A percentile compares a stretch with the other conserved stretches of the same genome.
Conservation (phyloP, 2,329 filamentous ascomycete genomes). For the Thielaviopsis ethacetica region DNA sequence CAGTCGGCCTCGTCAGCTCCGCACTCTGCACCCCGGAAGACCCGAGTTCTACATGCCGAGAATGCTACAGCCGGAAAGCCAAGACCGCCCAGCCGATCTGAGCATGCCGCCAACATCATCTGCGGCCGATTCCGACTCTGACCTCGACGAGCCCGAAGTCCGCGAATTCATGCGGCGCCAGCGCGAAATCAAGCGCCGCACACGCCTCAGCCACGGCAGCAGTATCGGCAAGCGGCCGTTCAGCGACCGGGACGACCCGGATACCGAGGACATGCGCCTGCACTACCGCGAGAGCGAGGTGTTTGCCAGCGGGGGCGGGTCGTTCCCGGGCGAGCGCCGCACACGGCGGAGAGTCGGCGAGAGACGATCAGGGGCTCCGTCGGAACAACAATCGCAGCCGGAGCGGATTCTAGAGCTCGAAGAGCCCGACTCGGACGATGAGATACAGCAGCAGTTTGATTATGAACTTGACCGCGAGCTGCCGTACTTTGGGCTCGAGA, state of each 20-base stretch:
- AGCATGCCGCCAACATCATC: slow-evolving; percentile 16
- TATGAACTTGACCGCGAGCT: slow-evolving; percentile 29
- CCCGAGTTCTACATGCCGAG: too few relatives aligned
- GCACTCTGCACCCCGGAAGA: too few relatives aligned
- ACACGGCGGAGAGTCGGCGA: slow-evolving; percentile 29
- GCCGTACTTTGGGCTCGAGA: slow-evolving; percentile 33
- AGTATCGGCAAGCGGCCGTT: slow-evolving; percentile 39
- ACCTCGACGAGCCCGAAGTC: slow-evolving; percentile 42
- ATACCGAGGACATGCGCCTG: slow-evolving; percentile 21
- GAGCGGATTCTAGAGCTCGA: slow-evolving; percentile 37
- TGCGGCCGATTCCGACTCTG: slow-evolving; percentile 22
- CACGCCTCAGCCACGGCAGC: slow-evolving; percentile 34
- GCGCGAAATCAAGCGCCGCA: slow-evolving; percentile 27
- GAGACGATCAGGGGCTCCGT: slow-evolving; percentile 30
- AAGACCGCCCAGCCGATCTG: slow-evolving; percentile 25
- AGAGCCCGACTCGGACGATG: slow-evolving; percentile 33
- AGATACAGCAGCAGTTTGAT: slow-evolving; percentile 20
- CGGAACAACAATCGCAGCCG: slow-evolving; percentile 26
- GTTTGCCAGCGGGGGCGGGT: slow-evolving; percentile 25
- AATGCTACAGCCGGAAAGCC: slow-evolving; percentile 20
- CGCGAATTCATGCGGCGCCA: slow-evolving; percentile 19
- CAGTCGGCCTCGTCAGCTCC: slow-evolving; percentile 7
- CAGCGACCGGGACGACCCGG: slow-evolving; percentile 36
- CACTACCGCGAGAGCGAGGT: slow-evolving; percentile 6
- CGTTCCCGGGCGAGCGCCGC: slow-evolving; percentile 27